These are phyloP conservation scores for Alternaria incomplexa DNA, from an alignment of 2,329 filamentous ascomycete genomes.

Conservation along the genomic window DNA sequence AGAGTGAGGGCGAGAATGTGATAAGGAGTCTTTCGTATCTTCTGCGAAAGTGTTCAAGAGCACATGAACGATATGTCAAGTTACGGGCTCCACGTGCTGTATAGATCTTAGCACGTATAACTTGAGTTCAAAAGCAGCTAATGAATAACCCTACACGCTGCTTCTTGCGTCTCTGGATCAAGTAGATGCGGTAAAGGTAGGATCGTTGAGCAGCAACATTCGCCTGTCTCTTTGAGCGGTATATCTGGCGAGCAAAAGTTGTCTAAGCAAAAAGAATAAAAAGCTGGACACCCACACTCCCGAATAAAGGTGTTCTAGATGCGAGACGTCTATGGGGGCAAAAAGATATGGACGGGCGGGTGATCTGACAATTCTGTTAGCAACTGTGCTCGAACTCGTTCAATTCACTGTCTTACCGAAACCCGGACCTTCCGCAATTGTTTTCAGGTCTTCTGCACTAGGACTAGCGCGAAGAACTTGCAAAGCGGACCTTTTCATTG, in stretches of 20 bases:
- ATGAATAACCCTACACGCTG: neutral
- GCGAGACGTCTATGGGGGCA: neutral
- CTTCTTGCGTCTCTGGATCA: neutral
- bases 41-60: neutral
- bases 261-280: neutral
- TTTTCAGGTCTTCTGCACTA: neutral
- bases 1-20: neutral
- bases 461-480: constrained; percentile 8
- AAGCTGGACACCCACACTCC: neutral
- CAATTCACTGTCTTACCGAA: constrained; percentile 21
- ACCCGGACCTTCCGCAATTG: constrained; percentile 39
- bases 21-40: neutral
- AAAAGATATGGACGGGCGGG: constrained; percentile 29
- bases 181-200: neutral
- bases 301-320: neutral
- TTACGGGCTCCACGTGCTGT: neutral
- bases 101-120: neutral
- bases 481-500: constrained; percentile 32
- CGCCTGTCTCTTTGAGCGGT: neutral
- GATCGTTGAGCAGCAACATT: neutral
- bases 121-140: neutral
- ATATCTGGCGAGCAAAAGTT: neutral
- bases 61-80: neutral
- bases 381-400: neutral
- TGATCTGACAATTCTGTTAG: constrained; percentile 11